Base-by-base conservation (phyloP, 257 asterid species). In the Catharanthus roseus region DNA sequence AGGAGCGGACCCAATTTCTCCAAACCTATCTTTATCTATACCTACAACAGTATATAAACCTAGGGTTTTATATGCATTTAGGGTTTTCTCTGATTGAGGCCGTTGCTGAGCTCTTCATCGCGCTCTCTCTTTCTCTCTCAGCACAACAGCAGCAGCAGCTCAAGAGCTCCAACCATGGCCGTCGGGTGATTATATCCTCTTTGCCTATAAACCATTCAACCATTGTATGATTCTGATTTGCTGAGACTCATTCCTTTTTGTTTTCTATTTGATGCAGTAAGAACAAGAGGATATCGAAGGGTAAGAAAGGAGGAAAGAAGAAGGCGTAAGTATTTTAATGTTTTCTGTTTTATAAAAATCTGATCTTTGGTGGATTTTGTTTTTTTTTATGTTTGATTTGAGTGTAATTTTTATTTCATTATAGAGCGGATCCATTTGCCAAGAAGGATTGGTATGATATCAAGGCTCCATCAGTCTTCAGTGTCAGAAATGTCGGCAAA, bases 161-260 rank as follows among this genome's bases (percentile, higher is more conserved):
- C 73, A 74, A 72, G 79, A 74, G 77, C 79, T 45, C 71, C 58
- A 69, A 80, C 16, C 84, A 90, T 90, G 96, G 96, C 96, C 75
- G 96, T 90, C 81, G 96, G 96, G 95, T 89, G 87, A 23, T 15
- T 53, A 39, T 36, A 41, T 19, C 38, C 74, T 62, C 1, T 49
- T 23, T 21, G 28, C 10, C 21, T 41, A 56, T 28, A 61, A 39
- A 38, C n/a, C 6, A 56, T 65, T 26, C 31, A 21, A 0, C 7
- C 21, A 23, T 41, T 44, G 15, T 65, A 42, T 42, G 67, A 18
- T n/a, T 45, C 2, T 42, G 11, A 0, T 42, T 21, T 67, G 16
- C 0, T 2, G 15, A 45, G 39, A 10, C n/a, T 9, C 8, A 39
- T 13, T 62, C 28, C 5, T 71, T 12, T 1, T 18, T 49, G 13